These are phyloP conservation scores for Trebouxia sp. DNA, from an alignment of 139 green algal genomes.

Conservation along the genomic window DNA sequence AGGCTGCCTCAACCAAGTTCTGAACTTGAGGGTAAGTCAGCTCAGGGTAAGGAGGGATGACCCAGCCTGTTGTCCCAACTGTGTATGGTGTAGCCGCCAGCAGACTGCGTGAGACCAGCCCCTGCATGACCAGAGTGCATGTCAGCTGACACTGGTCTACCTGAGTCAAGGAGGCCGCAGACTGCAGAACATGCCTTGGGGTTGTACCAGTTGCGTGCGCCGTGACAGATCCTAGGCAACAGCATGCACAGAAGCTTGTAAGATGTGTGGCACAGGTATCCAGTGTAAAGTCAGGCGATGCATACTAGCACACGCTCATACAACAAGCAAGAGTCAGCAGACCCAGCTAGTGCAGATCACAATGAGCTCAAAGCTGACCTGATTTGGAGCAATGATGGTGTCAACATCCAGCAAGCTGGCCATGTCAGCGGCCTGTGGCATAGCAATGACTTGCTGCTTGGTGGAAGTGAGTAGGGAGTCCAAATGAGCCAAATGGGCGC, in stretches of 20 bases:
- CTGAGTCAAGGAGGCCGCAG: no score
- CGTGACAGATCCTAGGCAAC: no score
- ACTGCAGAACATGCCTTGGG: neutral
- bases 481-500: neutral
- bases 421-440: neutral
- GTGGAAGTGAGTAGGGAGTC: neutral
- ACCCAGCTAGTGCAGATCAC: no score
- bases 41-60: slow-evolving; percentile 15
- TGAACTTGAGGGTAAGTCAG: slow-evolving; percentile 27
- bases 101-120: neutral
- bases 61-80: neutral
- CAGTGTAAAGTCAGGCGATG: no score
- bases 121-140: neutral
- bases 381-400: neutral
- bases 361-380: no score
- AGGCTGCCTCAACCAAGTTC: neutral
- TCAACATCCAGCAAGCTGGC: neutral
- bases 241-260: no score
- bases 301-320: no score
- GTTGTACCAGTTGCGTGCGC: no score
- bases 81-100: neutral
- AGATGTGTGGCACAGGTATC: no score
- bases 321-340: no score
- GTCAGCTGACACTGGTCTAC: no score
- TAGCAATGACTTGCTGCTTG: neutral